Base-by-base conservation (phyloP, 2,329 filamentous ascomycete species). In the Aureobasidium vineae region DNA sequence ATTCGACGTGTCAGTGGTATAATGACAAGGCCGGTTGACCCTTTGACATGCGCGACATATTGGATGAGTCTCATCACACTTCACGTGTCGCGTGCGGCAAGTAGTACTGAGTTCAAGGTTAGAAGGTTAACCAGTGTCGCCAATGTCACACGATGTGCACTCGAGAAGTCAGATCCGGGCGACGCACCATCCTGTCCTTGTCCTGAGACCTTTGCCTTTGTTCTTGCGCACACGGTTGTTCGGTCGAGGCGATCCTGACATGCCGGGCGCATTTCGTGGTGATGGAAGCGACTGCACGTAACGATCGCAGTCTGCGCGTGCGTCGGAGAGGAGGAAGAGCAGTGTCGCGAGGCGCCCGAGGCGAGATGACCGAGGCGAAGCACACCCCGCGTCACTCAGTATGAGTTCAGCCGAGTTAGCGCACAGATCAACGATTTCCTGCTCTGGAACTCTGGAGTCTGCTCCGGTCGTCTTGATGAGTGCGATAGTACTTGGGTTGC, bases 51-150 rank as follows among this genome's bases (percentile, higher is more conserved):
- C 78, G 43, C 76, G 76, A 69, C 80, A 82, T 38, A 75, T 71
- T 16, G 79, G 80, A 68, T 77, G 79, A 41, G 74, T 74, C 73
- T 83, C 81, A 69, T 82, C 81, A 70, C 82, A 84, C 73, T 84
- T 84, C 71, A 83, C 81, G 68, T 82, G 79, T 66, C 82, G 74
- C 53, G 73, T 73, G 2, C 74, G 68, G 63, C 74, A 75, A 33
- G 73, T 70, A 5, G 69, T 40, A 64, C 73, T 75, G 33, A 31
- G 19, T 36, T 10, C 33, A 13, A 36, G 33, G 10, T 36, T 36
- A 36, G 33, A 36, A 36, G 10, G 3, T 36, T 13, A 10, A 36
- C 33, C 33, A 36, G 11, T 36, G 33, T 36, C 33, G 8, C 33
- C 2, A 3, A 3, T 36, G 10, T 36, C 33, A 10, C 33, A 13